Evolutionary conservation across 2,329 filamentous ascomycete genomes (phyloP).

Genomic region (Pseudopyrenochaeta lycopersici): DNA sequence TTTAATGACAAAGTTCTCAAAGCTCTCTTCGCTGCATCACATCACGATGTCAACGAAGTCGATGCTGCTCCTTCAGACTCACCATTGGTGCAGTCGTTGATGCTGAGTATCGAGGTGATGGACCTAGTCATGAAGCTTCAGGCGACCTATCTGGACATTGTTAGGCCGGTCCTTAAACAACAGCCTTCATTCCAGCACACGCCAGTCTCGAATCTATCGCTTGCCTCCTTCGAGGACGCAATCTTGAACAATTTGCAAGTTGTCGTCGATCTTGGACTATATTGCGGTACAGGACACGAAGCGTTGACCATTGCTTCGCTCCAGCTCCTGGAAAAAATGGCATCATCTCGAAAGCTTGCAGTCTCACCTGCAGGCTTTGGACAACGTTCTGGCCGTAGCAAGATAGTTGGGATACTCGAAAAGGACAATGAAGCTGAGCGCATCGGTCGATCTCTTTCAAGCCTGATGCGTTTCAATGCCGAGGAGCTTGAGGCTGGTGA

Average conservation of each 20-base stretch:
- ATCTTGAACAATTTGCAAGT: slow-evolving; percentile 81
- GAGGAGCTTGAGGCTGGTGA: slow-evolving; percentile 78
- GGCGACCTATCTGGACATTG: slow-evolving; percentile 88
- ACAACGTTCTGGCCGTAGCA: slow-evolving; percentile 74
- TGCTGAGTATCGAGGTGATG: slow-evolving; percentile 84
- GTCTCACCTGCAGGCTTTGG: slow-evolving; percentile 71
- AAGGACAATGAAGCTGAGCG: slow-evolving; percentile 80
- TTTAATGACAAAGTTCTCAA: slow-evolving; percentile 90
- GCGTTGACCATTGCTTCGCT: slow-evolving; percentile 82
- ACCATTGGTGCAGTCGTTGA: slow-evolving; percentile 79
- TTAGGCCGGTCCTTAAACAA: slow-evolving; percentile 78
- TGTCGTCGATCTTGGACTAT: slow-evolving; percentile 83
- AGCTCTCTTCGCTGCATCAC: slow-evolving; percentile 79
- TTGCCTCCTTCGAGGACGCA: slow-evolving; percentile 92
- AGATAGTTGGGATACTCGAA: slow-evolving; percentile 88
- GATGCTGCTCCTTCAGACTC: slow-evolving; percentile 78
- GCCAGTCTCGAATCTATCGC: slow-evolving; percentile 76
- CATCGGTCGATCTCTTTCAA: slow-evolving; percentile 77
- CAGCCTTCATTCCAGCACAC: slow-evolving; percentile 67
- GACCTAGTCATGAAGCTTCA: slow-evolving; percentile 85
- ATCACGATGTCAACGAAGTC: slow-evolving; percentile 77
- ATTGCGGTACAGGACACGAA: slow-evolving; percentile 84
- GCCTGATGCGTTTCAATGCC: slow-evolving; percentile 69
- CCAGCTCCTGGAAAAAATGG: slow-evolving; percentile 84
- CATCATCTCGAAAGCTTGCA: slow-evolving; percentile 82